Evolutionary conservation across 805 yeast genomes (phyloP), one percentile per base, ranked within the genome.

Genomic region (Zygosaccharomyces rouxii): DNA sequence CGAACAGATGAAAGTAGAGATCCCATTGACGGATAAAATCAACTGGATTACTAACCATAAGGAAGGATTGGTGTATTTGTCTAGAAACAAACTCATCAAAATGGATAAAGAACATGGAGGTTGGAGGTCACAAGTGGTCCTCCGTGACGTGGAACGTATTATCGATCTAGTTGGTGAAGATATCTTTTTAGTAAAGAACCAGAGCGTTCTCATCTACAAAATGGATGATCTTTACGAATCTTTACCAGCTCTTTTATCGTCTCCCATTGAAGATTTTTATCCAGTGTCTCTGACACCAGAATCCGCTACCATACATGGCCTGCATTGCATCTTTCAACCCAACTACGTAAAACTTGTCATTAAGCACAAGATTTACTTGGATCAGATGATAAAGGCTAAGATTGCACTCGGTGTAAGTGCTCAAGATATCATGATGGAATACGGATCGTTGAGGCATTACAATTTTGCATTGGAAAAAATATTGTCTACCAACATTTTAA

Each of bases 381-480:
- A 67, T 48, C 55, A 60, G 47, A 43, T 66, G 11, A 57, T 67
- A 7, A 37, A 44, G 4, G 48, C 56, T 5, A 47, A 51, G 29
- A 42, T 66, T 26, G 46, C 47, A 2, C 47, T 47, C 22, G 55
- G 52, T 6, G 43, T 47, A 4, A 31, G 48, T 25, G 21, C 49
- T n/a, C 53, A 51, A n/a, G 49, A 48, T 4, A 60, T 67, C n/a
- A 57, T 58, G 22, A 40, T 43, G 1, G 52, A 57, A 7, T 65
- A 58, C 49, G 52, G 54, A 16, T 23, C 55, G 1, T 42, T 64
- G 21, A 58, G 58, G 18, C 64, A 66, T 46, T 67, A 63, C 44
- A 61, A 61, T 11, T 67, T 67, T 57, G 62, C 68, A 2, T 41
- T 67, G 33, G 71, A 67, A 42, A 67, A 66, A 35, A 55, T 67